Conservation (phyloP, 2,329 filamentous ascomycete genomes). For the Claviceps lovelessii region DNA sequence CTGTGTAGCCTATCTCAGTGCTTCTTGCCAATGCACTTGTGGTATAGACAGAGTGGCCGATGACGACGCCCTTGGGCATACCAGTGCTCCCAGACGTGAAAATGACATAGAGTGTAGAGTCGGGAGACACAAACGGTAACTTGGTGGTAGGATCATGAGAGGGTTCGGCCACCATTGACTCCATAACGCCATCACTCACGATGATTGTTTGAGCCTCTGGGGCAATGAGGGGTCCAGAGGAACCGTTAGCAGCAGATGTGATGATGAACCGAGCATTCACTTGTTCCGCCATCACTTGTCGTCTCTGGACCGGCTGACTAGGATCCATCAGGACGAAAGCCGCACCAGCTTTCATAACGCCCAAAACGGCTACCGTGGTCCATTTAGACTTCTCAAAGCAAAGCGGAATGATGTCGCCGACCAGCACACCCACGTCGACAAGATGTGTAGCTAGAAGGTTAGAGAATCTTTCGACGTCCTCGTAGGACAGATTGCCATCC, state of each 20-base stretch:
- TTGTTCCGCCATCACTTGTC: neutral
- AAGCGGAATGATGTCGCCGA: conserved; percentile 1
- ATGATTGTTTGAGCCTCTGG: neutral
- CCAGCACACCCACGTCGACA: neutral
- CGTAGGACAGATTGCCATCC: conserved; percentile 8
- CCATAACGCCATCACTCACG: neutral
- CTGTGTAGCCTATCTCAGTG: neutral
- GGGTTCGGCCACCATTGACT: neutral
- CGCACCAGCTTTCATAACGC: neutral
- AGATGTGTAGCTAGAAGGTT: neutral
- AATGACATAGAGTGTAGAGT: neutral
- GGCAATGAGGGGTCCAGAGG: neutral
- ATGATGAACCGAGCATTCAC: neutral
- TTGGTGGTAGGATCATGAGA: neutral
- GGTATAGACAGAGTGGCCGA: conserved; percentile 7
- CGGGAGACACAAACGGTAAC: neutral
- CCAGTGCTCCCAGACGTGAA: conserved; percentile 7
- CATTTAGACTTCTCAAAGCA: conserved; percentile 1
- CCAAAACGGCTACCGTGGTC: neutral
- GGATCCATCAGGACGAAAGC: conserved; percentile 1
- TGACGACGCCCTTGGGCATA: conserved; percentile 13
- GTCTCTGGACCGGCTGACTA: neutral
- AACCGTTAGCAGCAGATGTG: neutral
- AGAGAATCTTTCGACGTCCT: neutral
- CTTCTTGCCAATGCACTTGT: conserved; percentile 1